These are phyloP conservation scores for Aaosphaeria arxii DNA, from an alignment of 2,329 filamentous ascomycete species.

Conservation along the genomic window DNA sequence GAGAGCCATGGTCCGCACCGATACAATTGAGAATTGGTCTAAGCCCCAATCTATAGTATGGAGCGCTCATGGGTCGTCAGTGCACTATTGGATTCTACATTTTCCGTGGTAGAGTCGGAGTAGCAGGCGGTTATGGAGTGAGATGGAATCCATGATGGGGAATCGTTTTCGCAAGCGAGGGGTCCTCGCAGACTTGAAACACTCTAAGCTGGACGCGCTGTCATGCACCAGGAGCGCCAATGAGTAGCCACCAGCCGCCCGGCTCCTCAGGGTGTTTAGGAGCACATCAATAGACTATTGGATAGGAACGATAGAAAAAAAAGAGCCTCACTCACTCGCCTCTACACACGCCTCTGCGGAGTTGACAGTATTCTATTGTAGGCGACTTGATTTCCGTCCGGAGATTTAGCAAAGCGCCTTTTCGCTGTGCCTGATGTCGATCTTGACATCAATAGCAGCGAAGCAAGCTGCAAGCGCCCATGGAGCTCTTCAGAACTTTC, in stretches of 20 bases:
- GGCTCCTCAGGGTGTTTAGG: not conserved
- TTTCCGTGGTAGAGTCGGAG: conserved; percentile 10
- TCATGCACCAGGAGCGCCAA: conserved; percentile 22
- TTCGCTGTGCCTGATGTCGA: too few species aligned
- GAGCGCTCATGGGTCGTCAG: conserved; percentile 15
- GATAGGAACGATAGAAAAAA: too few species aligned
- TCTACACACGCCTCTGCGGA: too few species aligned
- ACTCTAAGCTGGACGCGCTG: conserved; percentile 15
- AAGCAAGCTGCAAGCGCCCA: too few species aligned
- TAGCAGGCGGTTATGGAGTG: conserved; percentile 13
- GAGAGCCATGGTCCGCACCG: not conserved
- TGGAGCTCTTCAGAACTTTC: too few species aligned
- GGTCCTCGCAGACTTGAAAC: conserved; percentile 28
- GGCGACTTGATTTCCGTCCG: too few species aligned
- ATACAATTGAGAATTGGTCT: not conserved
- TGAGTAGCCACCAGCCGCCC: conserved; percentile 4
- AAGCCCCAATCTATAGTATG: conserved; percentile 26
- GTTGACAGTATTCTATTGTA: too few species aligned
- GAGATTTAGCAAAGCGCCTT: too few species aligned
- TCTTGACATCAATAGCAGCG: too few species aligned
- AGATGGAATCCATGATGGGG: conserved; percentile 5
- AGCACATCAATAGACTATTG: too few species aligned
- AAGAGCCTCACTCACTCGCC: too few species aligned
- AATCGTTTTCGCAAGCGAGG: conserved; percentile 7
- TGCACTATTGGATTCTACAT: conserved; percentile 7